Conservation (phyloP, 140 eudicot species). For the Oenanthe javanica region DNA sequence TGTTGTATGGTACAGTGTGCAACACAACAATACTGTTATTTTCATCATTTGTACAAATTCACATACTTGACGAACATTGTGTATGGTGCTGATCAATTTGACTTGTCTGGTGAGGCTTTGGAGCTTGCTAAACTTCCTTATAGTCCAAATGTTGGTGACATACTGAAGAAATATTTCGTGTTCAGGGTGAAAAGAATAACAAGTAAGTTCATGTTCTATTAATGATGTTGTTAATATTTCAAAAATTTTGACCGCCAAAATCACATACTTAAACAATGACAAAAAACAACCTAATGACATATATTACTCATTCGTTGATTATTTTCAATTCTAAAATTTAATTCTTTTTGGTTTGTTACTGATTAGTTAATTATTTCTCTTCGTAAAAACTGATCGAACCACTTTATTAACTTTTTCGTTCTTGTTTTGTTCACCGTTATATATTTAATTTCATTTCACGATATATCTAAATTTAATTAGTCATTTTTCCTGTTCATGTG, state of each 20-base stretch:
- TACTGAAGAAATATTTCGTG: constrained; percentile 26
- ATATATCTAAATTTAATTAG: too few relatives aligned
- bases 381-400: too few relatives aligned
- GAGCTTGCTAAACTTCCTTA: constrained; percentile 51
- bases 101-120: background rate
- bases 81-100: background rate
- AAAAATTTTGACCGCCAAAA: background rate
- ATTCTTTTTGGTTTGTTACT: too few relatives aligned
- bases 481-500: background rate
- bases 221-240: background rate
- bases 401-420: too few relatives aligned
- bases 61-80: background rate
- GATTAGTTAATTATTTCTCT: too few relatives aligned
- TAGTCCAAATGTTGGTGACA: constrained; percentile 29
- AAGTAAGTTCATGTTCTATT: constrained; percentile 17
- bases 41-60: background rate
- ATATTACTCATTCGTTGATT: background rate
- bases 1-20: background rate
- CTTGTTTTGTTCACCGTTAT: too few relatives aligned
- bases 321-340: too few relatives aligned
- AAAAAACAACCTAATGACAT: background rate
- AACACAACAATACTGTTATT: background rate
- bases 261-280: background rate
- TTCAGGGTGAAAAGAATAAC: constrained; percentile 25
- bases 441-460: too few relatives aligned